phyloP scores from a whole-genome alignment of 495 filamentous ascomycete species.

The Acidiella bohemica region DNA sequence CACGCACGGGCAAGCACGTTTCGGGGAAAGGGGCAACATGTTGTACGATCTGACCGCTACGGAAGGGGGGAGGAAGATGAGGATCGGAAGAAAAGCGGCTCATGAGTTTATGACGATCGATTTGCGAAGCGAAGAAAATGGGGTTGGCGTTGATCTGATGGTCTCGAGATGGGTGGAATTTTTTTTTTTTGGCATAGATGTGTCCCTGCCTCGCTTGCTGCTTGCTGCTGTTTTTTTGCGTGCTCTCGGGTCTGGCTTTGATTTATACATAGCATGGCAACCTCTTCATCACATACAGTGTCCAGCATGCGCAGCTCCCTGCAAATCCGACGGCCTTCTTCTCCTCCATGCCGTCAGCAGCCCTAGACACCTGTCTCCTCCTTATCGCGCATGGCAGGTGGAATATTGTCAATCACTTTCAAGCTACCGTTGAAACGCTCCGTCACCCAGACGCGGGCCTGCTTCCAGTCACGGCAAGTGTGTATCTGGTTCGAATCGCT shows the following conservation, averaged over 20 bases:
- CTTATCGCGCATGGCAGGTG: no score
- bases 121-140: background rate
- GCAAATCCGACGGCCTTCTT: no score
- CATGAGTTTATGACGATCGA: background rate
- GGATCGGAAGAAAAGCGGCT: background rate
- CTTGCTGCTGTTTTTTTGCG: background rate
- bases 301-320: no score
- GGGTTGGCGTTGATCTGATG: no score
- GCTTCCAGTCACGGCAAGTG: background rate
- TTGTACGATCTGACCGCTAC: constrained; percentile 4
- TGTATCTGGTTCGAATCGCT: background rate
- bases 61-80: background rate
- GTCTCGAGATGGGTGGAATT: no score
- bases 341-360: no score
- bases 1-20: background rate
- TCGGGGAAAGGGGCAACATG: background rate
- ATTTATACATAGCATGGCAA: background rate
- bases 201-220: constrained; percentile 1
- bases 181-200: background rate
- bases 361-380: no score
- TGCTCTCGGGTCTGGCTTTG: background rate
- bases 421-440: background rate
- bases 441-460: background rate
- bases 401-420: background rate
- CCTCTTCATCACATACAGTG: no score